Base-by-base conservation (phyloP, 306 rosid species). In the Hippophae rhamnoides region DNA sequence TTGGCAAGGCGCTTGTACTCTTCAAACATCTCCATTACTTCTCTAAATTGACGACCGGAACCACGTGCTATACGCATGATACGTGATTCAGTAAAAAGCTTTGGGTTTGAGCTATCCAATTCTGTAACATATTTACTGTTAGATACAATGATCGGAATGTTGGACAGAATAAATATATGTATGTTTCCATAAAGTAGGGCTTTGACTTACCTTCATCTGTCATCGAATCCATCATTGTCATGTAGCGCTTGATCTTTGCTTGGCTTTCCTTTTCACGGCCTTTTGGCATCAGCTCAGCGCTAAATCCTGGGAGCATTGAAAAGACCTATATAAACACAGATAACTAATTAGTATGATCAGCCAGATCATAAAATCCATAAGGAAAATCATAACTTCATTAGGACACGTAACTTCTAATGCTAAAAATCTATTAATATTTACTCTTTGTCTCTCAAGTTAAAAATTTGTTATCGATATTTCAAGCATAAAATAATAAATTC, bases 161-260 rank as follows among this genome's bases (percentile, higher is more conserved):
- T 48, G 1, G 12, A 10, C 11, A 48, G n/a, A 12, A 12, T 11
- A 49, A 49, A 6, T 12, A 23, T 7, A 13, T 18, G 6, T 12
- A 2, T 14, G 41, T 64, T 64, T 41, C 26, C 57, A 45, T 12
- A 38, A 41, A 8, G 57, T 47, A 64, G 41, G 49, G n/a, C 52
- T 48, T 58, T 52, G 43, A 60, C 80, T 72, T 69, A 62, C 96
- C 94, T 84, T 86, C 87, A n/a, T 84, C 73, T n/a, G 97, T 86
- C 97, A 89, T 89, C 0, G 97, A 87, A 69, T 90, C 97, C 97
- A 90, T 90, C 90, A 90, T 90, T 47, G 95, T 87, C 94, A 90
- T 87, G 86, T 87, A 84, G 9, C 92, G 85, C 79, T 90, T 87
- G 57, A 90, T 71, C 75, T 90, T 90, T 0, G 94, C 80, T 61